phyloP scores from a whole-genome alignment of 768 basidiomycete species.

The Leccinum boreale region DNA sequence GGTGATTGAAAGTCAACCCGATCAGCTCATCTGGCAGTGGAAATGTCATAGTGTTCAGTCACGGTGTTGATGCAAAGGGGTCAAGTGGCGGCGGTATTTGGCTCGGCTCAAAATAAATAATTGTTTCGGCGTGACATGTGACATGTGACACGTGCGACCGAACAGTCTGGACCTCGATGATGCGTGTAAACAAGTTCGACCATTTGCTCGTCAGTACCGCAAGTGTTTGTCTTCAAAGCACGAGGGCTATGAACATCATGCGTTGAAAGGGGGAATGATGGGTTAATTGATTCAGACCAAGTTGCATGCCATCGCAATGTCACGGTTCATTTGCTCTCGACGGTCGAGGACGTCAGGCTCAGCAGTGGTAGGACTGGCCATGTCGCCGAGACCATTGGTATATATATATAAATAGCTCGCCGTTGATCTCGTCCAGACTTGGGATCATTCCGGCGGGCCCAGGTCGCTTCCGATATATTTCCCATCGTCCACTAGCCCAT shows the following conservation, averaged over 20 bases:
- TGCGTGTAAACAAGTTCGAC: too few relatives aligned
- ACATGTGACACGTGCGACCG: not conserved
- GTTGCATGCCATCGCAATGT: too few relatives aligned
- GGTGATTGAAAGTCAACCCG: conserved; percentile 21
- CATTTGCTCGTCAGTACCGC: too few relatives aligned
- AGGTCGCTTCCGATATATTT: not conserved
- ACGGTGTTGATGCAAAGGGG: not conserved
- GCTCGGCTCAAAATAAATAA: not conserved
- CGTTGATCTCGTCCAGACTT: conserved; percentile 9
- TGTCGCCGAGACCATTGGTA: not conserved
- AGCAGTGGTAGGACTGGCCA: not conserved
- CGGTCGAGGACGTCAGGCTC: not conserved
- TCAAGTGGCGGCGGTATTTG: not conserved
- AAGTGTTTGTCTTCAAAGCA: too few relatives aligned
- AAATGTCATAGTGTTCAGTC: conserved; percentile 10
- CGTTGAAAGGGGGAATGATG: too few relatives aligned
- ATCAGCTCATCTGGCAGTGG: conserved; percentile 31
- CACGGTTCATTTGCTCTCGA: not conserved
- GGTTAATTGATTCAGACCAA: too few relatives aligned
- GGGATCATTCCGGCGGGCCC: conserved; percentile 1
- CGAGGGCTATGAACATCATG: too few relatives aligned
- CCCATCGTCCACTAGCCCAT: conserved; percentile 7
- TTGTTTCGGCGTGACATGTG: not conserved
- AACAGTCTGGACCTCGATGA: too few relatives aligned
- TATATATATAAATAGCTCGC: not conserved